These are phyloP conservation scores for Umbelopsis vinacea DNA, from an alignment of 192 early-diverging fungal genomes.

Conservation along the genomic window DNA sequence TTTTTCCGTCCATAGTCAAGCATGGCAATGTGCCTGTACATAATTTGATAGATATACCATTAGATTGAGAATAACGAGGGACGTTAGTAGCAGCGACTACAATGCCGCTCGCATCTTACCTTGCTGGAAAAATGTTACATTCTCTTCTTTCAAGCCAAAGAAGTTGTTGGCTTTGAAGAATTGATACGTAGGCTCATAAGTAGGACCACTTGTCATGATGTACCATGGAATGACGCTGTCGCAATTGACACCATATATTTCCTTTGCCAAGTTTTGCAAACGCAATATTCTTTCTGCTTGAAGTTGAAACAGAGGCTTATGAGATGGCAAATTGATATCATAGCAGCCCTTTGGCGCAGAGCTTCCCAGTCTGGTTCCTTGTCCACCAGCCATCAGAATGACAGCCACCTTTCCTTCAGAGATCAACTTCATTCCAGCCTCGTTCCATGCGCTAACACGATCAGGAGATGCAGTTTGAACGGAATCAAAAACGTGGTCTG, in stretches of 20 bases:
- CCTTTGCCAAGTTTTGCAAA: conserved; percentile 68
- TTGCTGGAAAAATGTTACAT: conserved; percentile 97
- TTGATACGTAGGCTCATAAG: conserved; percentile 72
- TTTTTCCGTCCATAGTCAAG: conserved; percentile 90
- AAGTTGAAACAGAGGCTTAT: conserved; percentile 87
- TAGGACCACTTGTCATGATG: conserved; percentile 98
- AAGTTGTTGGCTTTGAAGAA: conserved; percentile 83
- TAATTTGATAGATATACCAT: background rate
- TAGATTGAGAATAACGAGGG: background rate
- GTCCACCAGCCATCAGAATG: conserved; percentile 89
- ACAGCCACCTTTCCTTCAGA: conserved; percentile 84
- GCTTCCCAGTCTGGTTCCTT: conserved; percentile 80
- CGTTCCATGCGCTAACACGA: conserved; percentile 63
- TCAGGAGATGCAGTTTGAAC: conserved; percentile 44
- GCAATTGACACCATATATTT: background rate
- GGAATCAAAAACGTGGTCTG: conserved; percentile 60
- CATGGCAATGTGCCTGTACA: conserved; percentile 82
- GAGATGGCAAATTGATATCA: conserved; percentile 85
- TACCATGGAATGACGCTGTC: conserved; percentile 88
- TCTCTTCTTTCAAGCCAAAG: conserved; percentile 85
- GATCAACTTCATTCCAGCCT: conserved; percentile 73
- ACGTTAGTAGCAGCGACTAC: background rate
- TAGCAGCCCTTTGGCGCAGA: conserved; percentile 89
- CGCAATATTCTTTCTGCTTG: conserved; percentile 89
- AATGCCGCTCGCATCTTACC: conserved; percentile 41